phyloP scores from a whole-genome alignment of 2,329 filamentous ascomycete genomes.

The Penicillium sp. region DNA sequence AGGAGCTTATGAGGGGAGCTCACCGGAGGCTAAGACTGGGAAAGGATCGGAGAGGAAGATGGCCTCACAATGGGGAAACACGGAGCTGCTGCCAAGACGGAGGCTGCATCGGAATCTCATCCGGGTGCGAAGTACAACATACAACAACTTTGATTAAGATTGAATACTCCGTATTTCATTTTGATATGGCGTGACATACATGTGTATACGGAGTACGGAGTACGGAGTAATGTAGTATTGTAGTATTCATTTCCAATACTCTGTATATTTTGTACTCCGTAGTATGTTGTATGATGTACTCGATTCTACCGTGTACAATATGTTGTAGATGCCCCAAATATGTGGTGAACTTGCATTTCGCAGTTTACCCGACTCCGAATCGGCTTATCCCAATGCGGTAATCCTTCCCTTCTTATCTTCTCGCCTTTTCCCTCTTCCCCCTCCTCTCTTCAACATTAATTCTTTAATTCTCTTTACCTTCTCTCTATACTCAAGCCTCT shows the following conservation, averaged over 20 bases:
- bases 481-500: neutral
- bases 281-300: neutral
- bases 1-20: constrained; percentile 3
- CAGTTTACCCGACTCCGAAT: constrained; percentile 12
- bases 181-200: neutral
- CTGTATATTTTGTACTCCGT: too few relatives aligned
- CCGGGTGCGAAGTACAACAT: neutral
- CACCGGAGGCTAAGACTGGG: constrained; percentile 26
- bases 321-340: too few relatives aligned
- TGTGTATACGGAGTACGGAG: too few relatives aligned
- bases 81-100: neutral
- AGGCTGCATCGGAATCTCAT: neutral
- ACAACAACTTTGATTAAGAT: too few relatives aligned
- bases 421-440: constrained; percentile 9
- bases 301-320: constrained; percentile 3
- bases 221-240: too few relatives aligned
- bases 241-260: too few relatives aligned
- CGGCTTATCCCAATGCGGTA: constrained; percentile 18
- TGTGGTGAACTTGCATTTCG: too few relatives aligned
- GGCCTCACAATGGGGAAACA: neutral
- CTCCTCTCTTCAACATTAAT: neutral
- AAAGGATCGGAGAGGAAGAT: constrained; percentile 20
- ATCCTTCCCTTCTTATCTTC: constrained; percentile 16
- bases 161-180: neutral
- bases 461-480: neutral